phyloP scores from a whole-genome alignment of 768 basidiomycete species.

The Galerina sulciceps region DNA sequence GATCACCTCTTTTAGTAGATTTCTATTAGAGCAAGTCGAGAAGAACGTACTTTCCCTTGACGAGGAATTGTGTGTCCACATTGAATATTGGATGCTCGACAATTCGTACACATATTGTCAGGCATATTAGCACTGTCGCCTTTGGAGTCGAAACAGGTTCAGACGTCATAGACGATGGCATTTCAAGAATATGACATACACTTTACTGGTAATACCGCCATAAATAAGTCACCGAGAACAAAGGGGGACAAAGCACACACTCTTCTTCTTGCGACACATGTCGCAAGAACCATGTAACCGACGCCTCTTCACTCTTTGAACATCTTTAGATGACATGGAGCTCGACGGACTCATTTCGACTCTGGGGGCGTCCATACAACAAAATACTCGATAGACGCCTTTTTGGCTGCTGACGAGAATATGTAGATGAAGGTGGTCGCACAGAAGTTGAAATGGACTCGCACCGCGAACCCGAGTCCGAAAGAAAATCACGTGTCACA shows the following conservation, averaged over 20 bases:
- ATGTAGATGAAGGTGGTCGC: too few relatives aligned
- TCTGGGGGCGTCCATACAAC: too few relatives aligned
- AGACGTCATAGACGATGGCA: not conserved
- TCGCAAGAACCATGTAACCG: constrained; percentile 52
- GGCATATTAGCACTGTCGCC: constrained; percentile 68
- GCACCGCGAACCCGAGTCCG: too few relatives aligned
- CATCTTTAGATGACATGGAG: not conserved
- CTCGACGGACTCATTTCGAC: too few relatives aligned
- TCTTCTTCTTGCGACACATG: constrained; percentile 47
- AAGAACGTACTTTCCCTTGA: constrained; percentile 46
- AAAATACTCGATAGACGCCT: too few relatives aligned
- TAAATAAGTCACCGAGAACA: constrained; percentile 6
- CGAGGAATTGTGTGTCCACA: constrained; percentile 60
- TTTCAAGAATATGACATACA: constrained; percentile 29
- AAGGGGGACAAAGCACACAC: constrained; percentile 22
- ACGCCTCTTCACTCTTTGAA: constrained; percentile 36
- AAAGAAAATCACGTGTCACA: too few relatives aligned
- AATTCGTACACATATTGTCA: constrained; percentile 59
- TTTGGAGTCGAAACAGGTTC: constrained; percentile 15
- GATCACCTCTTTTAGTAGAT: not conserved
- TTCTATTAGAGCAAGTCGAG: not conserved
- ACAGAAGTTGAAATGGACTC: too few relatives aligned
- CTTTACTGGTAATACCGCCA: constrained; percentile 33
- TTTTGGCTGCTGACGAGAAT: too few relatives aligned
- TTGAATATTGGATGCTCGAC: constrained; percentile 46